Percentiles rank a stretch among this genome's conserved stretches.
These are phyloP conservation scores for Sphagnum fallax DNA, from an alignment of 228 moss, liverwort and hornwort species.

Conservation along the genomic window DNA sequence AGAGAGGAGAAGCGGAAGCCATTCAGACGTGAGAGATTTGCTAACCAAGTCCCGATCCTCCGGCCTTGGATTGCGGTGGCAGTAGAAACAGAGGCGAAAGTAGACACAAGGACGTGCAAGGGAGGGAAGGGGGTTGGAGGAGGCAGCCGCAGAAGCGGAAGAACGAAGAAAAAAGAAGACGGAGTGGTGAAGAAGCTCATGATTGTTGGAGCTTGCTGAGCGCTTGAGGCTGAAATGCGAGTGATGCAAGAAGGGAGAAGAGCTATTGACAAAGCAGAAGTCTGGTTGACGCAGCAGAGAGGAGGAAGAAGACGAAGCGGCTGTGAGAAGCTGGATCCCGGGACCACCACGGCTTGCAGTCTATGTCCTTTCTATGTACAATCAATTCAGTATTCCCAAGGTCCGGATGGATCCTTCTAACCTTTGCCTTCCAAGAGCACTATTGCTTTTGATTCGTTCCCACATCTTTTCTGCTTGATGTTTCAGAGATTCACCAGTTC, in stretches of 20 bases:
- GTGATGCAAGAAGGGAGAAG: constrained; percentile 53
- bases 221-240: constrained; percentile 37
- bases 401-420: not conserved
- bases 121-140: no score
- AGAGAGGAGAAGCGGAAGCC: no score
- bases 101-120: no score
- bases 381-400: constrained; percentile 10
- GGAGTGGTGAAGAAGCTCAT: no score
- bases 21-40: no score
- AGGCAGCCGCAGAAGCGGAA: no score
- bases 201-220: no score
- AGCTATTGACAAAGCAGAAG: constrained; percentile 32
- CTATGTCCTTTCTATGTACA: constrained; percentile 6
- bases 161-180: no score
- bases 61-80: no score
- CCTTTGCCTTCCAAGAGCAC: not conserved
- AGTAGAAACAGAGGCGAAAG: no score
- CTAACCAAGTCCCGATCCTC: no score
- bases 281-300: constrained; percentile 33
- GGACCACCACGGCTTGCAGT: constrained; percentile 25
- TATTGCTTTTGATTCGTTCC: not conserved
- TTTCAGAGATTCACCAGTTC: constrained; percentile 3
- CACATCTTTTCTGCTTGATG: constrained; percentile 2
- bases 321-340: constrained; percentile 35
- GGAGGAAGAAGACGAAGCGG: constrained; percentile 22